phyloP scores from a whole-genome alignment of 768 basidiomycete genomes.

The Tricholoma matsutake region DNA sequence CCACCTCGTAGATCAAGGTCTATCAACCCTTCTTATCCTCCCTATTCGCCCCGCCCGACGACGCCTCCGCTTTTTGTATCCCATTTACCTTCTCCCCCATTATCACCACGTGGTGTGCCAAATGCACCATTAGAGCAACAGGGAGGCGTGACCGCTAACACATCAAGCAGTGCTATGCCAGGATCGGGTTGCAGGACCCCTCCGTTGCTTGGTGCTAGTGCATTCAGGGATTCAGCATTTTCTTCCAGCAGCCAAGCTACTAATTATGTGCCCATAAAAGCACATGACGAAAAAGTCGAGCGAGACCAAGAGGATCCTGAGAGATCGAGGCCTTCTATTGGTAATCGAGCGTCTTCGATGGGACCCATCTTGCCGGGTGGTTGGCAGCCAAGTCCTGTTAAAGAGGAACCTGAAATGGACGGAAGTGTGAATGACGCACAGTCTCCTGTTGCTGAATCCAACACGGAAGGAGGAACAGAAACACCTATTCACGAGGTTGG shows the following conservation, averaged over 20 bases:
- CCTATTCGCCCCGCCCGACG: slow-evolving; percentile 31
- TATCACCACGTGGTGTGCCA: slow-evolving; percentile 1
- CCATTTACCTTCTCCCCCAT: slow-evolving; percentile 16
- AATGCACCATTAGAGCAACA: not conserved
- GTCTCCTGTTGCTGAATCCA: slow-evolving; percentile 18
- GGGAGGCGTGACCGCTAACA: not conserved
- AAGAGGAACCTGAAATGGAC: slow-evolving; percentile 38
- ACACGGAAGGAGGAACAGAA: slow-evolving; percentile 21
- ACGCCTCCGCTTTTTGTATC: slow-evolving; percentile 37
- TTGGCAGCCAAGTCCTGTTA: slow-evolving; percentile 53
- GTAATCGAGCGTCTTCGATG: slow-evolving; percentile 23
- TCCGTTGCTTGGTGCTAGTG: slow-evolving; percentile 52
- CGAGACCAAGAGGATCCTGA: slow-evolving; percentile 5
- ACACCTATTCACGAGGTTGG: slow-evolving; percentile 47
- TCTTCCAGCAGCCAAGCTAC: slow-evolving; percentile 45
- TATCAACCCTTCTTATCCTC: slow-evolving; percentile 5
- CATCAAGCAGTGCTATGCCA: not conserved
- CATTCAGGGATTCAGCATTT: slow-evolving; percentile 67
- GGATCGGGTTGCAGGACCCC: slow-evolving; percentile 16
- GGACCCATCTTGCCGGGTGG: slow-evolving; percentile 48
- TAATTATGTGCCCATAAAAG: slow-evolving; percentile 56
- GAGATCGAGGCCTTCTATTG: slow-evolving; percentile 3
- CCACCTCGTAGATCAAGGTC: slow-evolving; percentile 2
- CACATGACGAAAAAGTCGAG: slow-evolving; percentile 42
- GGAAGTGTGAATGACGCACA: slow-evolving; percentile 1